Percentiles rank a stretch among this genome's conserved stretches.
Evolutionary conservation across 2,329 filamentous ascomycete species (phyloP).

Genomic region (Penicillium sp.): DNA sequence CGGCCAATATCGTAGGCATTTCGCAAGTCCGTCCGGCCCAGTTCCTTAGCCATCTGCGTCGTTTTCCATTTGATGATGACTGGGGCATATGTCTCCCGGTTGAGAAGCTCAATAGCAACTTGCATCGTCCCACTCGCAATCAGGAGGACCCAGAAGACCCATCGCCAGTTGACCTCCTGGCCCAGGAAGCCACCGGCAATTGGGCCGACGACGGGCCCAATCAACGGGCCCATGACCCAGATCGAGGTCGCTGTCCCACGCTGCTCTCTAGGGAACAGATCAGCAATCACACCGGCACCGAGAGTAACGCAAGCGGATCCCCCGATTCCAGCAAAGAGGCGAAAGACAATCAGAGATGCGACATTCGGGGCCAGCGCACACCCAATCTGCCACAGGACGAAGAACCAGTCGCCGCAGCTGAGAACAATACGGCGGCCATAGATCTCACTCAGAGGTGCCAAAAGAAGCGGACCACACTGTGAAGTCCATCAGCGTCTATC

Average conservation of each 20-base stretch:
- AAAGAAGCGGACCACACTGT: slow-evolving; percentile 57
- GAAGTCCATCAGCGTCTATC: too few relatives aligned
- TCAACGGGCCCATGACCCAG: slow-evolving; percentile 42
- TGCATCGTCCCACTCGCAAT: slow-evolving; percentile 37
- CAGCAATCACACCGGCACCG: slow-evolving; percentile 48
- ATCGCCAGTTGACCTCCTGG: slow-evolving; percentile 51
- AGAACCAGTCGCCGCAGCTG: slow-evolving; percentile 55
- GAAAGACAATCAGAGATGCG: slow-evolving; percentile 57
- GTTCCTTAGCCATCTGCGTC: slow-evolving; percentile 20
- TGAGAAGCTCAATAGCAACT: slow-evolving; percentile 19
- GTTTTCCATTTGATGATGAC: slow-evolving; percentile 30
- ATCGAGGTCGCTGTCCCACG: slow-evolving; percentile 45
- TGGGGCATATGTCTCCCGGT: slow-evolving; percentile 28
- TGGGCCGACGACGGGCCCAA: slow-evolving; percentile 45
- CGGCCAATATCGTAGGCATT: slow-evolving; percentile 22
- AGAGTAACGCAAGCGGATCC: slow-evolving; percentile 39
- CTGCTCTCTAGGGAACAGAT: slow-evolving; percentile 43
- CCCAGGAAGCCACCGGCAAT: slow-evolving; percentile 54
- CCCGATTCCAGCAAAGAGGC: slow-evolving; percentile 58
- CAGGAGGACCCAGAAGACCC: slow-evolving; percentile 50
- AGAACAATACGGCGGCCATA: slow-evolving; percentile 61
- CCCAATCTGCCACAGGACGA: slow-evolving; percentile 62
- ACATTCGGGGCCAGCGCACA: slow-evolving; percentile 58
- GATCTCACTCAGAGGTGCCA: slow-evolving; percentile 65
- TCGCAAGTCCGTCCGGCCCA: slow-evolving; percentile 20